Evolutionary conservation across 2,329 filamentous ascomycete species (phyloP).

Genomic region (Cordyceps farinosa): DNA sequence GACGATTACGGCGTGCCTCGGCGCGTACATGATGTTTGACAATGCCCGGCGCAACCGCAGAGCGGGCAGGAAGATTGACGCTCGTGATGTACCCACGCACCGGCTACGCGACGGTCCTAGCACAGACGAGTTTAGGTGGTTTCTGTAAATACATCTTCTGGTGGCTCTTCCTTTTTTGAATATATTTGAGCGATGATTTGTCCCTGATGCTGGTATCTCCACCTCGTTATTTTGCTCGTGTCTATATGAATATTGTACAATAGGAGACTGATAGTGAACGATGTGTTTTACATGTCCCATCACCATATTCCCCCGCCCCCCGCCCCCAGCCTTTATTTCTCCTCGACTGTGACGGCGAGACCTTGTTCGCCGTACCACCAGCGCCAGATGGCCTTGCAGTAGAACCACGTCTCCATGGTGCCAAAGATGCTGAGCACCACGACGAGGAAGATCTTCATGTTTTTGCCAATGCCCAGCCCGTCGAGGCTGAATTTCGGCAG

Average conservation of each 20-base stretch:
- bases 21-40: slow-evolving; percentile 57
- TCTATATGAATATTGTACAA: neutral
- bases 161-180: neutral
- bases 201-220: neutral
- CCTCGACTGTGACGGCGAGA: neutral
- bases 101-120: slow-evolving; percentile 46
- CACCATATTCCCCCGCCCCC: neutral
- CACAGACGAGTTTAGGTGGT: slow-evolving; percentile 49
- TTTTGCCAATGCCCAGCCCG: slow-evolving; percentile 28
- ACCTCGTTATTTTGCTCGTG: neutral
- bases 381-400: slow-evolving; percentile 28
- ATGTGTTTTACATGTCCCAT: neutral
- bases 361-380: slow-evolving; percentile 26
- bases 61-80: slow-evolving; percentile 44
- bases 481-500: slow-evolving; percentile 27
- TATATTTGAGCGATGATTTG: slow-evolving; percentile 11
- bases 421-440: slow-evolving; percentile 29
- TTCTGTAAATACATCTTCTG: slow-evolving; percentile 30
- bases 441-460: slow-evolving; percentile 26
- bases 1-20: slow-evolving; percentile 51
- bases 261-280: neutral
- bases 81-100: slow-evolving; percentile 47
- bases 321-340: neutral
- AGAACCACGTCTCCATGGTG: slow-evolving; percentile 33
- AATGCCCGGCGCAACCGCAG: slow-evolving; percentile 52